phyloP scores from a whole-genome alignment of 2,329 filamentous ascomycete species.

The Drechslerella dactyloides region DNA sequence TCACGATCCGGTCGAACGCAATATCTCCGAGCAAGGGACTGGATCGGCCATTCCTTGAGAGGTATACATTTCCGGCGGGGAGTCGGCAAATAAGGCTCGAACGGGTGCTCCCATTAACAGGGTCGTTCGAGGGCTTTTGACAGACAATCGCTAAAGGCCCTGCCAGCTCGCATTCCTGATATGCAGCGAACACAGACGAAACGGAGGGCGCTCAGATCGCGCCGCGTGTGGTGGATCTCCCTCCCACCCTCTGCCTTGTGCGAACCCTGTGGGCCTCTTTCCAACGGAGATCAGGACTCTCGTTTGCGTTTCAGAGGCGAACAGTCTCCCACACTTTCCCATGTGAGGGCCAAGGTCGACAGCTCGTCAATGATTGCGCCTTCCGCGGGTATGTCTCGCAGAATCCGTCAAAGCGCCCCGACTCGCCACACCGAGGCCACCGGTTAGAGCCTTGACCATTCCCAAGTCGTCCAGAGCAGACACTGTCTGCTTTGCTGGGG shows the following conservation, averaged over 20 bases:
- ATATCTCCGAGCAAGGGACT: constrained; percentile 19
- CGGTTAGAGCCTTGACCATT: constrained; percentile 1
- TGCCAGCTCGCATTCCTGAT: constrained; percentile 34
- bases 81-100: constrained; percentile 44
- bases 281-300: too few species aligned
- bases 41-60: constrained; percentile 26
- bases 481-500: background rate
- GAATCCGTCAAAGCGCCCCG: constrained; percentile 20
- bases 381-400: constrained; percentile 46
- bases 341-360: constrained; percentile 2
- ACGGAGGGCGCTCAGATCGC: constrained; percentile 21
- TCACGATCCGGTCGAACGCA: constrained; percentile 11
- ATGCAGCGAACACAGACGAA: constrained; percentile 21
- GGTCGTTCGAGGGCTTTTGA: constrained; percentile 23
- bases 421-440: constrained; percentile 44
- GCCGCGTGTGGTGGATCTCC: background rate
- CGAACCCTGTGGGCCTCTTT: constrained; percentile 29
- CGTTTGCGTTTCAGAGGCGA: too few species aligned
- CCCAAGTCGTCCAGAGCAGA: constrained; percentile 18
- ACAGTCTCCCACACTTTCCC: constrained; percentile 12
- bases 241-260: background rate
- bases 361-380: constrained; percentile 21
- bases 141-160: constrained; percentile 21
- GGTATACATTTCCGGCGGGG: constrained; percentile 44
- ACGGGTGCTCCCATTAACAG: constrained; percentile 47